phyloP scores from a whole-genome alignment of 2,329 filamentous ascomycete species.

The Cyphellophora europaea region DNA sequence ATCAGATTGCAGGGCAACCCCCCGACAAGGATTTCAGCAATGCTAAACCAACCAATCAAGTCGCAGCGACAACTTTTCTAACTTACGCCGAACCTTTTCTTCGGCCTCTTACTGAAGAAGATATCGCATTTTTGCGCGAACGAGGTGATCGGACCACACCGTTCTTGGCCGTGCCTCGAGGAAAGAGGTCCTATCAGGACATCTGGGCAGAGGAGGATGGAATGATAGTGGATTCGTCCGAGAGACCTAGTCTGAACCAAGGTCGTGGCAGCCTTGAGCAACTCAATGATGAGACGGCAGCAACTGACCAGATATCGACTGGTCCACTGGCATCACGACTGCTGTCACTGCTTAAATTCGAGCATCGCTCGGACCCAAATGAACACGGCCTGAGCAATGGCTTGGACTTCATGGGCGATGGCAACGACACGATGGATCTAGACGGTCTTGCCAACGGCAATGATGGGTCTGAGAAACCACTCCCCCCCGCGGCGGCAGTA shows the following conservation, averaged over 20 bases:
- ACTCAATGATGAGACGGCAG: conserved; percentile 75
- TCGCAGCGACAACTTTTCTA: conserved; percentile 88
- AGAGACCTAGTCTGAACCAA: conserved; percentile 68
- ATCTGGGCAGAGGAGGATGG: conserved; percentile 94
- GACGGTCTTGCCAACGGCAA: conserved; percentile 26
- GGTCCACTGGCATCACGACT: conserved; percentile 78
- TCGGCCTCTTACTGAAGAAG: conserved; percentile 80
- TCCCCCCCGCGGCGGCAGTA: conserved; percentile 68
- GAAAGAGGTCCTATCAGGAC: conserved; percentile 77
- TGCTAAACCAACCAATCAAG: conserved; percentile 86
- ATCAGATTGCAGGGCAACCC: conserved; percentile 78
- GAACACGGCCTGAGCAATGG: conserved; percentile 52
- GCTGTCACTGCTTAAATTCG: conserved; percentile 70
- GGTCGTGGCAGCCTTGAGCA: conserved; percentile 77
- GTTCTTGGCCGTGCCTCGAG: conserved; percentile 77
- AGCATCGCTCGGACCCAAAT: conserved; percentile 41
- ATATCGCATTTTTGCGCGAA: conserved; percentile 85
- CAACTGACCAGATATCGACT: conserved; percentile 81
- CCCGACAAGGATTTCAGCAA: conserved; percentile 94
- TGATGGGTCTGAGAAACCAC: conserved; percentile 39
- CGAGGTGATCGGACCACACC: conserved; percentile 73
- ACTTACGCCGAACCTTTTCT: conserved; percentile 89
- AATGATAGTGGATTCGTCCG: conserved; percentile 57
- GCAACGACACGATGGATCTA: conserved; percentile 38
- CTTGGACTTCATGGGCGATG: conserved; percentile 22